A percentile compares a stretch with the other conserved stretches of the same genome.
These are phyloP conservation scores for Solanum chiquidenum DNA, from an alignment of 257 asterid genomes.

Conservation along the genomic window DNA sequence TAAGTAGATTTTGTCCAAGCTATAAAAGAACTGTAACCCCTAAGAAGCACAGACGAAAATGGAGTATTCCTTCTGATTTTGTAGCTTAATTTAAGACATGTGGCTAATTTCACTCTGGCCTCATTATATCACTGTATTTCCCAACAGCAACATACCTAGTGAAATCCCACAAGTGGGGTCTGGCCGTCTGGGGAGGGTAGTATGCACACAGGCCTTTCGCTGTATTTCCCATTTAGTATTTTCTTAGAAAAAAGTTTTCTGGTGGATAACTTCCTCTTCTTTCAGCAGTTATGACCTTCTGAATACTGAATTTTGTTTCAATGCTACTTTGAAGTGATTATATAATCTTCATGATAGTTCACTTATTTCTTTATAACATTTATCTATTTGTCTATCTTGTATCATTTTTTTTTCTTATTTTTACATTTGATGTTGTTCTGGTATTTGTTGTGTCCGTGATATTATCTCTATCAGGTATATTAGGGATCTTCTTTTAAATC, in stretches of 20 bases:
- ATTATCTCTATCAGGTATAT: conserved; percentile 46
- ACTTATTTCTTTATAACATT: neutral
- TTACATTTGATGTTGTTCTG: conserved; percentile 1
- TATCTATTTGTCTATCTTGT: neutral
- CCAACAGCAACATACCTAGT: neutral
- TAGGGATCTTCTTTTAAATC: conserved; percentile 89
- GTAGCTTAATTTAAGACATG: neutral
- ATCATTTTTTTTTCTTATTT: neutral
- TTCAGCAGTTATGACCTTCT: neutral
- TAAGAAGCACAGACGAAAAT: neutral
- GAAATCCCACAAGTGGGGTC: neutral
- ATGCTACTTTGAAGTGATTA: neutral
- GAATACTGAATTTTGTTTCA: neutral
- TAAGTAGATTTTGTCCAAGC: neutral
- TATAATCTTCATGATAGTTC: neutral
- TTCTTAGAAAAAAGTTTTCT: neutral
- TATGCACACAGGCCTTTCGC: neutral
- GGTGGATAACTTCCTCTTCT: neutral
- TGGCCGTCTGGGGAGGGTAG: neutral
- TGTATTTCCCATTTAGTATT: neutral
- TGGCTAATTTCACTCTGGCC: neutral
- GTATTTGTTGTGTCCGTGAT: conserved; percentile 3
- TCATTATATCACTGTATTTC: neutral
- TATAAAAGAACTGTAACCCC: neutral
- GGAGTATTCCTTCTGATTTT: neutral